Percentiles rank a stretch among this genome's conserved stretches.
phyloP scores from a whole-genome alignment of 1,284 basidiomycete species.

The Sporisorium exsertum region DNA sequence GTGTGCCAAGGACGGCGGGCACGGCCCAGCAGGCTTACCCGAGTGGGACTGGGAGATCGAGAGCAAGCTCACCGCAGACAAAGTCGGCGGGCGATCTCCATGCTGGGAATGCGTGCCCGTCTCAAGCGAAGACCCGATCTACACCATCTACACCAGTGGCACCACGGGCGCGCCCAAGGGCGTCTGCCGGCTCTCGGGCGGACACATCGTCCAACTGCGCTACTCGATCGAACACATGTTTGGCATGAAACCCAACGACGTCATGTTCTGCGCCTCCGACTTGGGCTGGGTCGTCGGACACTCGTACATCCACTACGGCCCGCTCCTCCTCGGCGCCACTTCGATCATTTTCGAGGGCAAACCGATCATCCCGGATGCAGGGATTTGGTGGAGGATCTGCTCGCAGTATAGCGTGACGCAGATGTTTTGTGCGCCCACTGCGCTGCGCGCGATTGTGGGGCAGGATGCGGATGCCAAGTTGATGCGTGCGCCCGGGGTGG shows the following conservation, averaged over 20 bases:
- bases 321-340: slow-evolving; percentile 59
- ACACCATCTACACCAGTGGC: slow-evolving; percentile 60
- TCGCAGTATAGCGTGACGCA: slow-evolving; percentile 54
- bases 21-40: slow-evolving; percentile 34
- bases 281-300: slow-evolving; percentile 59
- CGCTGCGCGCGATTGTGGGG: slow-evolving; percentile 60
- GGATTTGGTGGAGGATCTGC: slow-evolving; percentile 62
- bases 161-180: slow-evolving; percentile 66
- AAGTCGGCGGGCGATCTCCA: slow-evolving; percentile 36
- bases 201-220: slow-evolving; percentile 59
- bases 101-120: slow-evolving; percentile 58
- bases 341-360: slow-evolving; percentile 67
- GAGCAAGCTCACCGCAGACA: slow-evolving; percentile 23
- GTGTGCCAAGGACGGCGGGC: slow-evolving; percentile 18
- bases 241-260: slow-evolving; percentile 50
- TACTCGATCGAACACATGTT: slow-evolving; percentile 65
- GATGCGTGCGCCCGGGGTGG: slow-evolving; percentile 55
- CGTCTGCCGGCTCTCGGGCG: slow-evolving; percentile 57
- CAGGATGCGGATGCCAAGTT: slow-evolving; percentile 57
- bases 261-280: slow-evolving; percentile 55
- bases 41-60: slow-evolving; percentile 63
- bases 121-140: slow-evolving; percentile 58
- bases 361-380: slow-evolving; percentile 65
- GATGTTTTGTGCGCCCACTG: slow-evolving; percentile 62
- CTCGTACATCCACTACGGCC: slow-evolving; percentile 62